These are phyloP conservation scores for Solanum arcanum DNA, from an alignment of 257 asterid species.

Conservation along the genomic window DNA sequence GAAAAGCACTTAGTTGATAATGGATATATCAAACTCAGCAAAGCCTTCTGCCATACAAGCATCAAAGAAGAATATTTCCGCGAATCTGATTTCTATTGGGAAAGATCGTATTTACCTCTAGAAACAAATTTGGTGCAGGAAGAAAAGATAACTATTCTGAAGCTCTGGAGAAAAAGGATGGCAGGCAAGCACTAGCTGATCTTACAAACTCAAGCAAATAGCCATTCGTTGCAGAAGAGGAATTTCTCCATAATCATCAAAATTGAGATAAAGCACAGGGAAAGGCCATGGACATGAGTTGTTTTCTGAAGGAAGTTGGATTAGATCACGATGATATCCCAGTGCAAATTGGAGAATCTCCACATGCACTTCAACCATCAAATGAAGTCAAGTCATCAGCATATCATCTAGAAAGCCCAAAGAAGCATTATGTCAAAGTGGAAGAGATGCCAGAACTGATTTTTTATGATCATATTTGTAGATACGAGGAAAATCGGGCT, in stretches of 20 bases:
- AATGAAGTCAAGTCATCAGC: not conserved
- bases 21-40: slow-evolving; percentile 76
- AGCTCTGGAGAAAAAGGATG: slow-evolving; percentile 21
- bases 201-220: slow-evolving; percentile 69
- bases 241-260: slow-evolving; percentile 64
- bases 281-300: slow-evolving; percentile 27
- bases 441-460: slow-evolving; percentile 31
- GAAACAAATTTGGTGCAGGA: not conserved
- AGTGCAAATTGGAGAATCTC: slow-evolving; percentile 3
- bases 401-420: not conserved
- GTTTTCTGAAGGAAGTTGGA: slow-evolving; percentile 55
- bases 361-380: slow-evolving; percentile 15
- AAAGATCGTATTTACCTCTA: slow-evolving; percentile 28
- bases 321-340: slow-evolving; percentile 13
- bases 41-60: slow-evolving; percentile 33
- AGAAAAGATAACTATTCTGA: slow-evolving; percentile 16
- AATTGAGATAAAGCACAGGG: slow-evolving; percentile 55
- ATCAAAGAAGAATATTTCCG: slow-evolving; percentile 25
- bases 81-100: slow-evolving; percentile 26
- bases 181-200: slow-evolving; percentile 67
- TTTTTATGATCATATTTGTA: slow-evolving; percentile 2
- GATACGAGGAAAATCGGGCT: not conserved
- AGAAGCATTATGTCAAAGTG: slow-evolving; percentile 13
- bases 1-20: slow-evolving; percentile 74
- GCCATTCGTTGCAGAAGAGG: slow-evolving; percentile 33